Base-by-base conservation (phyloP, 352 stramenopile genomes). In the Pythium vanterpoolii region DNA sequence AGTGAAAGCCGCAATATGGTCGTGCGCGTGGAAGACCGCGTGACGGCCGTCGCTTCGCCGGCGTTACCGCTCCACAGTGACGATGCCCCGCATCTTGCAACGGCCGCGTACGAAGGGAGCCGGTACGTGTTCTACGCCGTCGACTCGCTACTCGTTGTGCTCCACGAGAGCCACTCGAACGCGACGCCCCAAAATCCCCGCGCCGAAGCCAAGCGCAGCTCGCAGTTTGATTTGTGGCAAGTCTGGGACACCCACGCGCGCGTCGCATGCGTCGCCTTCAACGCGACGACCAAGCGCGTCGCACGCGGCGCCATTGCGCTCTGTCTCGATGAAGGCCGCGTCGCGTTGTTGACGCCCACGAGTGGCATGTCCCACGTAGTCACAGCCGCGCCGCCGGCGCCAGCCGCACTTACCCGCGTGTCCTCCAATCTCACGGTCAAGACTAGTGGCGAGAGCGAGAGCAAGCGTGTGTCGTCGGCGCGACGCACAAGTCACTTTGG, bases 201-300 rank as follows among this genome's bases (percentile, higher is more conserved):
- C 38, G 67, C 50, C 30, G 62, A 74, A 11, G 54, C 61, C 18
- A 56, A 62, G 42, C 72, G 65, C 36, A 30, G 48, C 34, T 80
- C 75, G 21, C 64, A 71, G 52, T 89, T 90, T 48, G 76, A 82
- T 53, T 64, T 90, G 26, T 89, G 80, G 79, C 83, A 93, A 63
- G 74, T 86, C 19, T 90, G 74, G 75, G 64, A 85, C 39, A 68
- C 66, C 18, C 60, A 74, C 21, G 77, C 81, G 27, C 24, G 48
- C 1, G 52, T 92, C 1, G 51, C 60, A 31, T 87, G 79, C 62
- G 71, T 89, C 54, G 62, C 71, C 30, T 87, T 86, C 58, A 89
- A 90, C 50, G 26, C 60, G 5, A 45, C 53, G 1, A 78, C 64
- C 28, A 76, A 74, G 36, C 86, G 76, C 24, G 65, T 62, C 1